These are phyloP conservation scores for Volvox reticuliferus DNA, from an alignment of 139 green algal species.

Conservation along the genomic window DNA sequence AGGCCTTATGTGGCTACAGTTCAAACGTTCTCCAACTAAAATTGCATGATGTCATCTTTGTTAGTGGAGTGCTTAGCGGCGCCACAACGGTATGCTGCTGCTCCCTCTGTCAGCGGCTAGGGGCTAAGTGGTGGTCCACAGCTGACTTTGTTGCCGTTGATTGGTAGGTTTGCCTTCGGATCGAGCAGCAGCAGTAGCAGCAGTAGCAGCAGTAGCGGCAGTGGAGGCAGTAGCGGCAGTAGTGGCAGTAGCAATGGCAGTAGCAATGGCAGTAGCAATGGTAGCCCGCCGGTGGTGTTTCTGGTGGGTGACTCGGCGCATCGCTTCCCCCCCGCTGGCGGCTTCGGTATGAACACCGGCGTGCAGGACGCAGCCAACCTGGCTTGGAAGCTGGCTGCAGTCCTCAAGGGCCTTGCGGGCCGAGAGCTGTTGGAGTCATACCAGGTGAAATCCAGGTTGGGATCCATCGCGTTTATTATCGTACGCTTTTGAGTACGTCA, in stretches of 20 bases:
- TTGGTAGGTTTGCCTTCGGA: background rate
- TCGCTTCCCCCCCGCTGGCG: conserved; percentile 91
- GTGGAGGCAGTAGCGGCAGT: background rate
- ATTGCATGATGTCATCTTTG: too few relatives aligned
- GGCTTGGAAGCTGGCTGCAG: conserved; percentile 95
- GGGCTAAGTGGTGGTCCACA: too few relatives aligned
- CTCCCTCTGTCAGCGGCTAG: too few relatives aligned
- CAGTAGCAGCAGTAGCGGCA: background rate
- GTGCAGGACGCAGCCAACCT: conserved; percentile 96
- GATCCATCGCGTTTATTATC: too few relatives aligned
- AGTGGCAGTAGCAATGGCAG: background rate
- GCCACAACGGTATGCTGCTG: too few relatives aligned
- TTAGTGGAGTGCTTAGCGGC: too few relatives aligned
- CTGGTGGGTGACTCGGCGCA: conserved; percentile 95
- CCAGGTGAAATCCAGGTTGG: conserved; percentile 37
- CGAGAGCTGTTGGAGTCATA: conserved; percentile 81
- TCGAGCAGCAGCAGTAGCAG: too few relatives aligned
- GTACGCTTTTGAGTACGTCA: too few relatives aligned
- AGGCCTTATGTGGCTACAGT: too few relatives aligned
- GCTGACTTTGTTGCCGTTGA: background rate
- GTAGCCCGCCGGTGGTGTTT: conserved; percentile 65
- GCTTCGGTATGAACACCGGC: conserved; percentile 98
- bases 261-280: background rate
- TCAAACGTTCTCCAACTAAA: too few relatives aligned
- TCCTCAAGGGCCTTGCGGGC: conserved; percentile 56